phyloP scores from a whole-genome alignment of 2,329 filamentous ascomycete genomes.

The Sporothrix variecibatus region DNA sequence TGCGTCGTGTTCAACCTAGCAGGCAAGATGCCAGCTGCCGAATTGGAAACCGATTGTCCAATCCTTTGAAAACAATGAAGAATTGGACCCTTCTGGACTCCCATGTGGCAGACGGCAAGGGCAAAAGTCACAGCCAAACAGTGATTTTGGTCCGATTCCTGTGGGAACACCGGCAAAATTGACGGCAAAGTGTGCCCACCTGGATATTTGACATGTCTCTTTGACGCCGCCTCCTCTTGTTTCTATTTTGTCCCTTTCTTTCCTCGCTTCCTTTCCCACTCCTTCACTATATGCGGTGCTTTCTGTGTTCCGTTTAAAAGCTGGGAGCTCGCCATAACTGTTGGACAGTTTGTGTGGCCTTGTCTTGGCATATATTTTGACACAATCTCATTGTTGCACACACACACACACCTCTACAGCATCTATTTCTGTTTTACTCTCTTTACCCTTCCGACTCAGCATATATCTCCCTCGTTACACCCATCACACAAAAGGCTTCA shows the following conservation, averaged over 20 bases:
- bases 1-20: not conserved
- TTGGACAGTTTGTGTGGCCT: not conserved
- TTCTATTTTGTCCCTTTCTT: not conserved
- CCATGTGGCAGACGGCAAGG: not conserved
- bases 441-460: not conserved
- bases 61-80: not conserved
- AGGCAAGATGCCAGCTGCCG: not conserved
- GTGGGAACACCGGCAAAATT: constrained; percentile 5
- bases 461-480: no score
- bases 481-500: not conserved
- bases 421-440: not conserved
- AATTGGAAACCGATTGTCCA: constrained; percentile 14
- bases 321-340: not conserved
- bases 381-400: constrained; percentile 8
- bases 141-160: not conserved
- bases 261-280: not conserved
- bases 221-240: constrained; percentile 14
- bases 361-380: not conserved
- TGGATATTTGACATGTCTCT: not conserved
- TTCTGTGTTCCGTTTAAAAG: not conserved
- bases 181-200: not conserved
- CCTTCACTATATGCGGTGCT: not conserved
- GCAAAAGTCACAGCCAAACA: not conserved
- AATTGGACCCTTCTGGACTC: not conserved
- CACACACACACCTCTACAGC: no score